phyloP scores from a whole-genome alignment of 345 rosid species.

The Salix arbutifolia region DNA sequence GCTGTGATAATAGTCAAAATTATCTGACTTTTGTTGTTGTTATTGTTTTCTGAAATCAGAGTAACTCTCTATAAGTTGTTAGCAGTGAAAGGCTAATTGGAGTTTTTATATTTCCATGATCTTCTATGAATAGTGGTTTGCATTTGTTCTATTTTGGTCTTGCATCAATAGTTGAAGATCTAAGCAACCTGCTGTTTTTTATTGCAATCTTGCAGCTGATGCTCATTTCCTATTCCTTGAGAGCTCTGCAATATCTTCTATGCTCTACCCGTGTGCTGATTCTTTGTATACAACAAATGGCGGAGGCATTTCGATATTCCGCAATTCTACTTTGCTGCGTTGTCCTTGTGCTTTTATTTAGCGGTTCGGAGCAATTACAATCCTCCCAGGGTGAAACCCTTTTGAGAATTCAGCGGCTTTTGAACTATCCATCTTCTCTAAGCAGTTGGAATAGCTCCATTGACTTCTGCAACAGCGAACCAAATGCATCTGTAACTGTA shows the following conservation, averaged over 20 bases:
- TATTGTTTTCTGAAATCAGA: not conserved
- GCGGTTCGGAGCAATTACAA: slow-evolving; percentile 56
- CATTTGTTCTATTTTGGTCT: not conserved
- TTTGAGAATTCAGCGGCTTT: slow-evolving; percentile 57
- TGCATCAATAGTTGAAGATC: not conserved
- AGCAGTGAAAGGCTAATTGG: not conserved
- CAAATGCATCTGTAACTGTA: slow-evolving; percentile 59
- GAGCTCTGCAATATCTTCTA: not conserved
- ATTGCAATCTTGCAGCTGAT: slow-evolving; percentile 1
- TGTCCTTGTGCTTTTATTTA: slow-evolving; percentile 33
- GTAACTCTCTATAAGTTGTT: not conserved
- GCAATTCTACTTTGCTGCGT: slow-evolving; percentile 35
- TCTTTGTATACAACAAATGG: slow-evolving; percentile 37
- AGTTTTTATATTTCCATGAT: not conserved
- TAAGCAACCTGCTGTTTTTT: not conserved
- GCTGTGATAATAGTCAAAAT: not conserved
- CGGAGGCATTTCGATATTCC: slow-evolving; percentile 26
- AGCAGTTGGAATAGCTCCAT: slow-evolving; percentile 65
- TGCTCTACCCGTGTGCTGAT: slow-evolving; percentile 4
- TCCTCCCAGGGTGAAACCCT: slow-evolving; percentile 74
- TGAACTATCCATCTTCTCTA: slow-evolving; percentile 56
- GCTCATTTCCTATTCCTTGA: not conserved
- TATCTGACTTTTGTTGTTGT: not conserved
- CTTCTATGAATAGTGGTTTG: not conserved
- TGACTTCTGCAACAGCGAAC: slow-evolving; percentile 77